Base-by-base conservation (phyloP, 208 protist species). In the Crithidia expoeki region DNA sequence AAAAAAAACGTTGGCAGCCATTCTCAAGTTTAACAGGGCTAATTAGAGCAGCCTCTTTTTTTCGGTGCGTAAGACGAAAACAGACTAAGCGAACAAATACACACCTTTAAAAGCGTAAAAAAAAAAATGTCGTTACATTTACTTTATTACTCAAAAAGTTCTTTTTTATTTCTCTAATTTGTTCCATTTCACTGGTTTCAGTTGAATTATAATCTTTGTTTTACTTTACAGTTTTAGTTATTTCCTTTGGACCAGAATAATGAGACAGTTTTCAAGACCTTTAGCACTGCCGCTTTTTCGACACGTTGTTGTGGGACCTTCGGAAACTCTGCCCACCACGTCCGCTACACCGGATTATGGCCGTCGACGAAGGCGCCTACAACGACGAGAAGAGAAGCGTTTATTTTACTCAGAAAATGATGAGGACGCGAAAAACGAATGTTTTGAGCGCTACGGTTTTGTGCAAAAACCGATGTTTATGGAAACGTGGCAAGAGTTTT, bases 371-470 rank as follows among this genome's bases (percentile, higher is more conserved):
- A 36, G 36, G 17, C 55, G 30, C 14, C 19, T 62, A n/a, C 50
- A 50, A 23, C 23, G 36, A 40, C 59, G 23, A 2, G 14, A 6
- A 19, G 47, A 50, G 16, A 70, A 25, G 12, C 46, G 7, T 19
- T 33, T 40, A 2, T 76, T 63, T 58, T 62, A 53, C 32, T 34
- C n/a, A 34, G 55, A 53, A 33, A 70, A 71, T 46, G 87, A 93
- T 21, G 80, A 79, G 16, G 80, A 88, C 4, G 81, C 87, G 2
- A 88, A 87, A 50, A 75, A 57, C 21, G 57, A 72, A 4, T 94
- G 89, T 33, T 85, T 83, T 66, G 84, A 90, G 40, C 74, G 77
- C 2, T 92, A 94, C 68, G 89, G 80, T 4, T 94, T 92, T 81
- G 49, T 92, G 23, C 78, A 88, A 36, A 88, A 85, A 46, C 89